Conservation (phyloP, 2,329 filamentous ascomycete genomes). For the Anisogramma anomala region DNA sequence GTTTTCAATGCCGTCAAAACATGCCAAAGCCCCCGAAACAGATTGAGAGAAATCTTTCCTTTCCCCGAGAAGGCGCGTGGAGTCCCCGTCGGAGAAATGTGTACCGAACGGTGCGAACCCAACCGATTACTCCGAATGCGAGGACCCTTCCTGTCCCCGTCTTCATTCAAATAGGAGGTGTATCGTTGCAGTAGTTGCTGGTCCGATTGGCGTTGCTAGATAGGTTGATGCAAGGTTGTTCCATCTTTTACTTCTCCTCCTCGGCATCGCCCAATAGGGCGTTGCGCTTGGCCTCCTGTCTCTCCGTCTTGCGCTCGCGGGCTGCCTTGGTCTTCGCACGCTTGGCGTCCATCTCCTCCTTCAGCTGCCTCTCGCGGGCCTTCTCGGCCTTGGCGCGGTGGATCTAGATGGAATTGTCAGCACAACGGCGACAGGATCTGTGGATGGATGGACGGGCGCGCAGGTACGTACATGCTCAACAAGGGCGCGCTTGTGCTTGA, state of each 20-base stretch:
- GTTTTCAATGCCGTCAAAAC: conserved; percentile 17
- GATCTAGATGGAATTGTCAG: conserved; percentile 50
- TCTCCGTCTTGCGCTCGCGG: conserved; percentile 94
- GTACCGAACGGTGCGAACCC: conserved; percentile 30
- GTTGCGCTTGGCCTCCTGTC: conserved; percentile 80
- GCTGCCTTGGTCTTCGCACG: conserved; percentile 99
- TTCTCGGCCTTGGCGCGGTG: conserved; percentile 99
- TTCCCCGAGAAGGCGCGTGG: conserved; percentile 9
- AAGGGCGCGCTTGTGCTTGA: conserved; percentile 99
- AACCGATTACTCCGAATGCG: conserved; percentile 51
- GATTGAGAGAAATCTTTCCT: conserved; percentile 12
- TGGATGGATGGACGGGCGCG: not conserved
- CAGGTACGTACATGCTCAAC: conserved; percentile 89
- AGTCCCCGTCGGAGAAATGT: conserved; percentile 17
- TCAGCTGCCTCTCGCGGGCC: conserved; percentile 84
- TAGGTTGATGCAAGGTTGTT: conserved; percentile 1
- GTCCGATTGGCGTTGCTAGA: conserved; percentile 26
- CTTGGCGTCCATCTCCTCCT: conserved; percentile 99
- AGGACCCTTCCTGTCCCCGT: conserved; percentile 26
- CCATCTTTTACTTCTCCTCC: conserved; percentile 31
- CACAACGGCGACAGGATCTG: not conserved
- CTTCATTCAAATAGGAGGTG: conserved; percentile 38
- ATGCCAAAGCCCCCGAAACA: conserved; percentile 14
- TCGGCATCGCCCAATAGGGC: conserved; percentile 65
- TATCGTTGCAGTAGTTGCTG: conserved; percentile 25